A percentile compares a stretch with the other conserved stretches of the same genome.
These are phyloP conservation scores for Xerocomus brunneocitrinus DNA, from an alignment of 768 basidiomycete species.

Conservation along the genomic window DNA sequence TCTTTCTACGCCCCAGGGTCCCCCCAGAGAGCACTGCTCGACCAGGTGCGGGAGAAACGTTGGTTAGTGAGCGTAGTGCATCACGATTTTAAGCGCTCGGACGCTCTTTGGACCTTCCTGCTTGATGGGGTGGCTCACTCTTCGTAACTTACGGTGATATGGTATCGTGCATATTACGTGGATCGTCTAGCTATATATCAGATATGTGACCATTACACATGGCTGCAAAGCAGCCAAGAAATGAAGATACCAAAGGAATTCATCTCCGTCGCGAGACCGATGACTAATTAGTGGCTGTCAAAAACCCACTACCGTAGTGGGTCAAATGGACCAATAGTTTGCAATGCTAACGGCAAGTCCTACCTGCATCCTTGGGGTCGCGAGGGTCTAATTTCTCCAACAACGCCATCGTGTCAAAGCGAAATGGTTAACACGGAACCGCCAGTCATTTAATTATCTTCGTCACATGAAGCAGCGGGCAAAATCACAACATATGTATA, in stretches of 20 bases:
- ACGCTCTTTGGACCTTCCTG: conserved; percentile 84
- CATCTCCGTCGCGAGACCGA: too few relatives aligned
- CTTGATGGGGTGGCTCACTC: conserved; percentile 32
- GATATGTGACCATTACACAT: neutral
- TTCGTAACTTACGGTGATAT: neutral
- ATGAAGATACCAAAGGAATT: too few relatives aligned
- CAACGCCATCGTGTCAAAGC: neutral
- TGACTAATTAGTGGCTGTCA: too few relatives aligned
- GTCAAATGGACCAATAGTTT: too few relatives aligned
- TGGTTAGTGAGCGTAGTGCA: conserved; percentile 94
- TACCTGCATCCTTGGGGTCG: too few relatives aligned
- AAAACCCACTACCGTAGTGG: too few relatives aligned
- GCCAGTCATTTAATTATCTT: neutral
- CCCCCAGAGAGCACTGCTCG: conserved; percentile 65
- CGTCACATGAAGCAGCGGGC: neutral
- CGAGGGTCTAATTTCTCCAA: neutral
- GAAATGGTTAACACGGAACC: neutral
- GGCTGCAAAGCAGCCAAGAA: too few relatives aligned
- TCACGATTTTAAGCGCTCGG: conserved; percentile 81
- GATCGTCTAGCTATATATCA: neutral
- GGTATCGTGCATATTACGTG: too few relatives aligned
- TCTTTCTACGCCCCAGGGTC: conserved; percentile 78
- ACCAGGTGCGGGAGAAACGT: conserved; percentile 60
- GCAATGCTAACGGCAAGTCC: too few relatives aligned
- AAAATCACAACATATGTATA: conserved; percentile 9